Evolutionary conservation across 2,329 filamentous ascomycete species (phyloP).

Genomic region (Sporothrix mexicana): DNA sequence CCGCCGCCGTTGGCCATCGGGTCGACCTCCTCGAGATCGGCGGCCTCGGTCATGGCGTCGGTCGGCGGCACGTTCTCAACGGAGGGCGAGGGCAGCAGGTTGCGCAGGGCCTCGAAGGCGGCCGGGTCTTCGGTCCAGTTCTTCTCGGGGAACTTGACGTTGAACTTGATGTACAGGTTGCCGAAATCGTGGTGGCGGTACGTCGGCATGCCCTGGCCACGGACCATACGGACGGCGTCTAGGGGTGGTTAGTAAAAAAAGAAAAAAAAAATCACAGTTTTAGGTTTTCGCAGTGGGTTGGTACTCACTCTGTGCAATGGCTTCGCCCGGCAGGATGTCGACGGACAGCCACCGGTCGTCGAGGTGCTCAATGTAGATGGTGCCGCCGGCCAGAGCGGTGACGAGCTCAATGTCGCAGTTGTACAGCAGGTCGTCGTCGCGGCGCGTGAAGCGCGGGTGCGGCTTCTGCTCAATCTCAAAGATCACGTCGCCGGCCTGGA

Average conservation of each 20-base stretch:
- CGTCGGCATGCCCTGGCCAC: constrained; percentile 97
- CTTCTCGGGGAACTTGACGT: constrained; percentile 93
- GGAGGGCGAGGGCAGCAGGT: constrained; percentile 75
- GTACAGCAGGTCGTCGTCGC: constrained; percentile 95
- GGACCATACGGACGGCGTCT: constrained; percentile 93
- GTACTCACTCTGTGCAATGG: constrained; percentile 67
- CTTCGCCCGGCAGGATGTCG: constrained; percentile 91
- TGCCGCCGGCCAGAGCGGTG: constrained; percentile 90
- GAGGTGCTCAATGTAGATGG: constrained; percentile 91
- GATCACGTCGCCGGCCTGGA: constrained; percentile 92
- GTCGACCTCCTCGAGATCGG: constrained; percentile 84
- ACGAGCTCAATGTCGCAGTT: constrained; percentile 94
- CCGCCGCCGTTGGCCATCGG: constrained; percentile 62
- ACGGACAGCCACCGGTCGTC: constrained; percentile 97
- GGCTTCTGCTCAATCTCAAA: constrained; percentile 99
- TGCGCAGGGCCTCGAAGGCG: constrained; percentile 79
- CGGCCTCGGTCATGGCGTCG: constrained; percentile 92
- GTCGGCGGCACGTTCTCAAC: constrained; percentile 70
- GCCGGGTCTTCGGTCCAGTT: constrained; percentile 69
- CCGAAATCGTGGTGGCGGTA: constrained; percentile 92
- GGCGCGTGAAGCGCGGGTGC: constrained; percentile 92
- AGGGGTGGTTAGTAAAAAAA: constrained; percentile 32
- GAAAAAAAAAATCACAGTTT: no score
- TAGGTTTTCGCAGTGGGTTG: not conserved
- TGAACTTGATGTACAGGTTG: constrained; percentile 97